Evolutionary conservation across 768 basidiomycete species (phyloP), one percentile per base, ranked within the genome.

Genomic region (Omphalotus guepiniiformis): DNA sequence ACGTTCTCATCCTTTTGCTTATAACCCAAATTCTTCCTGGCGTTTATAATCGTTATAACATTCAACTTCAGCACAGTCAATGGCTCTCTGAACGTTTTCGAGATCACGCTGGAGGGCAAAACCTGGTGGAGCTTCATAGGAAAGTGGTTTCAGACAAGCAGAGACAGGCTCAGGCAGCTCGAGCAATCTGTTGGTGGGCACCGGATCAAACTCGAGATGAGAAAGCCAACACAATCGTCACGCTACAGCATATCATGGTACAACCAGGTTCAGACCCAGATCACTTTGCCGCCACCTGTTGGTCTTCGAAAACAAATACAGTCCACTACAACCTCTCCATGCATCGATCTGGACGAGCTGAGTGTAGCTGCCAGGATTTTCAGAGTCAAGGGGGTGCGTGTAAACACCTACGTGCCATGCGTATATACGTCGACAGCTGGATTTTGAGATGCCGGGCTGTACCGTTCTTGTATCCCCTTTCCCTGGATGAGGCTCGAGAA

Each of bases 1-100:
- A 65, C 40, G 42, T 65, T 8, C 52, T 66, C 2, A 43, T 50
- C 2, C 34, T 37, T 16, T 34, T 28, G 15, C 42, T 50, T 26
- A 45, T 50, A 25, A 50, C 42, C 9, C 27, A 50, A 36, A 29
- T 50, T 3, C 40, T 50, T 15, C 49, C 49, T 21, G 25, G 28
- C 15, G 40, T 50, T 12, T 50, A 39, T 34, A 32, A 32, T 9
- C 9, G n/a, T 9, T 32, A 32, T 32, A 32, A 32, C 30, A n/a
- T 9, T 32, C n/a, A n/a, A n/a, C n/a, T 9, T 32, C 9, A 32
- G 30, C 30, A n/a, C 9, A 9, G 9, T 32, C 9, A n/a, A 9
- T 9, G n/a, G 30, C 9, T 32, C n/a, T 9, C 30, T 32, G 30
- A n/a, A 9, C 9, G 30, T 32, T 9, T n/a, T n/a, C n/a, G 30